These are phyloP conservation scores for Exobasidium rhododendri DNA, from an alignment of 1,284 basidiomycete genomes.

Conservation along the genomic window DNA sequence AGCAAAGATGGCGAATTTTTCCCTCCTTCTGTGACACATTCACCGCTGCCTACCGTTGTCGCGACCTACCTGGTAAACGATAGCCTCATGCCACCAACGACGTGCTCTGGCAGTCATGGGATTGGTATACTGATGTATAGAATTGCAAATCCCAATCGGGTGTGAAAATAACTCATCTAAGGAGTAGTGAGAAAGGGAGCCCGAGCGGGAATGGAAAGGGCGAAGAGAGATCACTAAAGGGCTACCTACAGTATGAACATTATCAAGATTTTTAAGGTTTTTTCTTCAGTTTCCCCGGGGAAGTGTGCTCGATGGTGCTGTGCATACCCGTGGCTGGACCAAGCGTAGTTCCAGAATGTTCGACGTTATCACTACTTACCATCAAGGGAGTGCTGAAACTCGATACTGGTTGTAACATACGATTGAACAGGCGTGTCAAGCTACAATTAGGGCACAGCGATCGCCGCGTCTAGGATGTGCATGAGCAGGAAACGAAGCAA, in stretches of 20 bases:
- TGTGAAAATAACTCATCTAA: no score
- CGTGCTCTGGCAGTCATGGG: not conserved
- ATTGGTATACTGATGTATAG: not conserved
- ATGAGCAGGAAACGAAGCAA: no score
- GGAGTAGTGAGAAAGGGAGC: not conserved
- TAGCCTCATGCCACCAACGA: conserved; percentile 23
- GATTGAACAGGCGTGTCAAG: no score
- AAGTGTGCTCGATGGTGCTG: no score
- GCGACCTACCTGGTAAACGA: conserved; percentile 27
- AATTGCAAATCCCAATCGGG: no score
- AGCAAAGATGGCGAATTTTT: conserved; percentile 1
- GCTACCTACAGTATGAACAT: no score
- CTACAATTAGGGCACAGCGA: not conserved
- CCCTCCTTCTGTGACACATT: not conserved
- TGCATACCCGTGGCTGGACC: no score
- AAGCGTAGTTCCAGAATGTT: no score
- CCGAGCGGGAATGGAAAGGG: not conserved
- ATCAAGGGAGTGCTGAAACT: no score
- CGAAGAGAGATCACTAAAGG: not conserved
- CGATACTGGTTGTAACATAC: no score
- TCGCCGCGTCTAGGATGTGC: not conserved
- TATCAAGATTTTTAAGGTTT: not conserved
- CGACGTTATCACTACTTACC: no score
- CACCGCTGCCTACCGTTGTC: not conserved
- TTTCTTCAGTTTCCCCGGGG: not conserved